phyloP scores from a whole-genome alignment of 371 early-diverging fungal species.

The Smittium culicis region DNA sequence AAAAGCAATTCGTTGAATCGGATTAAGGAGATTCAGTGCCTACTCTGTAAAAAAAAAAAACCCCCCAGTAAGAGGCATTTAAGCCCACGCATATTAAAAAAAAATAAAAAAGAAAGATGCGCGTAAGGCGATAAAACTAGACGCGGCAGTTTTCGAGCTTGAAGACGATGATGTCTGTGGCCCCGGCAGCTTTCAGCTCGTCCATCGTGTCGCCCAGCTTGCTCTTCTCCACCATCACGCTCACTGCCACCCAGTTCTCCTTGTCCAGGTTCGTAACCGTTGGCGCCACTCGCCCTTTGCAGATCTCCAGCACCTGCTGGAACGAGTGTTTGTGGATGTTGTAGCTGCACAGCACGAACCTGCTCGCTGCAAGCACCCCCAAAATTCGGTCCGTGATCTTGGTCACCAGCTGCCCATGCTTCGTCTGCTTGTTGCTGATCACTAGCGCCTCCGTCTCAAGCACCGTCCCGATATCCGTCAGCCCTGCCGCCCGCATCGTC shows the following conservation, averaged over 20 bases:
- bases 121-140: constrained; percentile 18
- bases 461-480: constrained; percentile 70
- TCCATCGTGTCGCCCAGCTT: constrained; percentile 79
- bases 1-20: neutral
- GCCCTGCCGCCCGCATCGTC: constrained; percentile 95
- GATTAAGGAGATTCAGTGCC: too few species aligned
- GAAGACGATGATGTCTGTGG: constrained; percentile 79
- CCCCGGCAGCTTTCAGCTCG: constrained; percentile 70
- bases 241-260: constrained; percentile 79
- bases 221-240: constrained; percentile 70
- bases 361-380: constrained; percentile 78
- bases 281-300: constrained; percentile 87
- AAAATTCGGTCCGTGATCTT: constrained; percentile 67
- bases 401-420: constrained; percentile 48
- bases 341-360: constrained; percentile 78
- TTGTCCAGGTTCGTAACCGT: constrained; percentile 75
- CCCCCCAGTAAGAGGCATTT: neutral
- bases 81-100: too few species aligned
- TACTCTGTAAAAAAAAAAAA: neutral
- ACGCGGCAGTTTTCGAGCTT: constrained; percentile 65
- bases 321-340: constrained; percentile 57
- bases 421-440: constrained; percentile 47
- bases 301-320: constrained; percentile 48
- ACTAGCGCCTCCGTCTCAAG: constrained; percentile 75
- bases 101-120: neutral